Conservation (phyloP, 371 early-diverging fungal genomes). For the Mortierella sp. region DNA sequence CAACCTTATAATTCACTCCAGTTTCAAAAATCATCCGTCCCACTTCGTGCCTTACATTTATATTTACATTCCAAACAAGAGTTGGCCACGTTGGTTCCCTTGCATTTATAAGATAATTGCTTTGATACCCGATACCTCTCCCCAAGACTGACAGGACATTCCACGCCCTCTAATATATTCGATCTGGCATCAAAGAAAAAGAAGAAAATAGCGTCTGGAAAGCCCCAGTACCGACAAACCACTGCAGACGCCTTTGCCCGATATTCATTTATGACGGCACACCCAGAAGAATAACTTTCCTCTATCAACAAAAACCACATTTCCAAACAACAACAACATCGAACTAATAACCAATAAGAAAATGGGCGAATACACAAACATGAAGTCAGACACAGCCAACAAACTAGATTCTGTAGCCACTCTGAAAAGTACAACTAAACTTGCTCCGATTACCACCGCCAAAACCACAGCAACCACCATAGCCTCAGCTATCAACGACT, state of each 20-base stretch:
- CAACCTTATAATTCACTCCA: slow-evolving; percentile 1
- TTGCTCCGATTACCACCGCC: slow-evolving; percentile 10
- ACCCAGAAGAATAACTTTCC: background rate
- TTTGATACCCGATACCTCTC: background rate
- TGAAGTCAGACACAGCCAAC: background rate
- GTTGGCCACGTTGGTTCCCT: background rate
- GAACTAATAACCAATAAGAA: background rate
- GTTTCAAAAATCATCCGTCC: background rate
- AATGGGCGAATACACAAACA: background rate
- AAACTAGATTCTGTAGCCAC: background rate
- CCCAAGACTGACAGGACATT: background rate
- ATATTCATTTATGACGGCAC: background rate
- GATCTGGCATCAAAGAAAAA: background rate
- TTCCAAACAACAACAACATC: background rate
- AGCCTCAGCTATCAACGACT: background rate
- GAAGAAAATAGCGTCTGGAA: background rate
- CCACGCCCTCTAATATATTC: background rate
- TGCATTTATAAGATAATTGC: background rate
- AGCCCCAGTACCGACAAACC: background rate
- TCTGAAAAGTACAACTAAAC: background rate
- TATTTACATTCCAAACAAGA: slow-evolving; percentile 22
- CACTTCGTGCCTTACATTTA: background rate
- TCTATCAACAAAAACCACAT: slow-evolving; percentile 1
- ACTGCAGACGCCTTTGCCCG: background rate
- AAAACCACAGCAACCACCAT: slow-evolving; percentile 11